Conservation (phyloP, 306 rosid species). For the Citrullus mucosospermus region DNA sequence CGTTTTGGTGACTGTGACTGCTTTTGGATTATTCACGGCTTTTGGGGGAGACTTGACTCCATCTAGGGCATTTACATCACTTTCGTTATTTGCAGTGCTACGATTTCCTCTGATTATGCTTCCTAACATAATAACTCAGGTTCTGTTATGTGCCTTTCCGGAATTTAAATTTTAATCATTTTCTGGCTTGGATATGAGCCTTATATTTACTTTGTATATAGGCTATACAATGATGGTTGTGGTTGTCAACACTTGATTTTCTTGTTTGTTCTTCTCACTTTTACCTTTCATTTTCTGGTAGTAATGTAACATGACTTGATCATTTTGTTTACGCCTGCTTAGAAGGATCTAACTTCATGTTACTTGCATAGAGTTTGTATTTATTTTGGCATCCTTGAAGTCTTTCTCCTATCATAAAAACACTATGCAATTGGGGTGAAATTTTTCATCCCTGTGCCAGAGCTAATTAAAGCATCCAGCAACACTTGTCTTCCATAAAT, state of each 20-base stretch:
- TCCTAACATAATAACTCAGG: constrained; percentile 90
- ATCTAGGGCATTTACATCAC: constrained; percentile 86
- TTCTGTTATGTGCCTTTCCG: constrained; percentile 8
- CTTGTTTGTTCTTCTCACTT: background rate
- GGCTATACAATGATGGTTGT: background rate
- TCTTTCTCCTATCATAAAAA: background rate
- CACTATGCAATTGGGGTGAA: background rate
- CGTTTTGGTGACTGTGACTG: constrained; percentile 74
- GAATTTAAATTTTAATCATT: background rate
- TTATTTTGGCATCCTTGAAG: background rate
- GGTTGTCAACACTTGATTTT: background rate
- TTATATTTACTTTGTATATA: background rate
- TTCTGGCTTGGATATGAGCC: background rate
- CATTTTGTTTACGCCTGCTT: background rate
- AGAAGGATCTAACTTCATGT: background rate
- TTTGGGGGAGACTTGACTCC: constrained; percentile 95
- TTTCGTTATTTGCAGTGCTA: constrained; percentile 81
- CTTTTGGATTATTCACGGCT: constrained; percentile 84
- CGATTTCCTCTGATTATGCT: constrained; percentile 93
- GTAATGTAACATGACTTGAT: background rate
- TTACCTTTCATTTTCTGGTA: background rate
- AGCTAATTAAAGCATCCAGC: background rate
- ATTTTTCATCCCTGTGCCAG: background rate
- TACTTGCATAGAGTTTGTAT: background rate
- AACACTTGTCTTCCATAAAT: background rate